Conservation (phyloP, 768 basidiomycete species). For the Lactarius deliciosus region DNA sequence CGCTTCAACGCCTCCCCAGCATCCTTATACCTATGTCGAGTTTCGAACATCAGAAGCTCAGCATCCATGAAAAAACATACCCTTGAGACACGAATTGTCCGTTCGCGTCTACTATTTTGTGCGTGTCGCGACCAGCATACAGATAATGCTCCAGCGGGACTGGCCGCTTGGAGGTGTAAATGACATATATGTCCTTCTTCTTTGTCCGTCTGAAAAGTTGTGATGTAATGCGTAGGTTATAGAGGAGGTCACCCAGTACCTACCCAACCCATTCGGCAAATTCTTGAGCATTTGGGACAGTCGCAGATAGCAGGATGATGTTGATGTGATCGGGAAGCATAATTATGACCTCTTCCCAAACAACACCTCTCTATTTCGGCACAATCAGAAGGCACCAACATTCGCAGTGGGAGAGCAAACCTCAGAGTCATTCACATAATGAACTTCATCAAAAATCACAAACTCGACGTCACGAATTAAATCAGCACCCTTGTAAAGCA, state of each 20-base stretch:
- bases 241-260: constrained; percentile 33
- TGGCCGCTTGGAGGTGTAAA: constrained; percentile 92
- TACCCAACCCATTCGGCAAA: constrained; percentile 99
- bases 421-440: constrained; percentile 99
- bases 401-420: constrained; percentile 41
- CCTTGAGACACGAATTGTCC: constrained; percentile 73
- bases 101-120: constrained; percentile 87
- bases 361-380: constrained; percentile 84
- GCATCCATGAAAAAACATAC: constrained; percentile 40
- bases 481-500: constrained; percentile 99
- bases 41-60: neutral
- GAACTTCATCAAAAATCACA: constrained; percentile 99
- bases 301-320: constrained; percentile 95
- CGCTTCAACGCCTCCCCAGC: constrained; percentile 85
- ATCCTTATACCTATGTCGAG: constrained; percentile 69
- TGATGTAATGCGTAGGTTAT: neutral
- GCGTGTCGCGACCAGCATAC: constrained; percentile 89
- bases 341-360: constrained; percentile 99
- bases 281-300: constrained; percentile 96
- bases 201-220: constrained; percentile 77
- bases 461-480: constrained; percentile 98
- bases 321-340: constrained; percentile 99
- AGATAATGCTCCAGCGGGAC: constrained; percentile 97
- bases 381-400: neutral
- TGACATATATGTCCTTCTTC: constrained; percentile 99